A percentile compares a stretch with the other conserved stretches of the same genome.
These are phyloP conservation scores for Lathyrus sativus DNA, from an alignment of 306 rosid species.

Conservation along the genomic window DNA sequence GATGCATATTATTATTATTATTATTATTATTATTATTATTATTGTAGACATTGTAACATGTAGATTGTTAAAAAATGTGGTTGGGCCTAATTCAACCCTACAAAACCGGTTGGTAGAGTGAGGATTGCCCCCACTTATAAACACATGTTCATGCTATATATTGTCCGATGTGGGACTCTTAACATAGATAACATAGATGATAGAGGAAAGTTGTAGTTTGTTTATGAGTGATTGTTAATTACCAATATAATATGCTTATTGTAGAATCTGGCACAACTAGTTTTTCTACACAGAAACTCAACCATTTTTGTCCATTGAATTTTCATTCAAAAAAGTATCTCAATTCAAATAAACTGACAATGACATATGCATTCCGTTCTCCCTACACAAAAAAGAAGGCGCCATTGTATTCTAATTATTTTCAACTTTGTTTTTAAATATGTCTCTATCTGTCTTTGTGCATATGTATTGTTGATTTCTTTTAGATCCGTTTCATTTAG, in stretches of 20 bases:
- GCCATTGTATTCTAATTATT: slow-evolving; percentile 8
- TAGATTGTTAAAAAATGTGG: too few relatives aligned
- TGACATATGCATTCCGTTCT: background rate
- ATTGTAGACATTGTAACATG: slow-evolving; percentile 6
- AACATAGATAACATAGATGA: too few relatives aligned
- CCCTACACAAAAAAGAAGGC: background rate
- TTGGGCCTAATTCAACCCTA: too few relatives aligned
- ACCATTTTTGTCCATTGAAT: slow-evolving; percentile 24
- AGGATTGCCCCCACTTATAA: too few relatives aligned
- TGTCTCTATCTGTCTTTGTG: slow-evolving; percentile 2
- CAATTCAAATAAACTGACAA: slow-evolving; percentile 6
- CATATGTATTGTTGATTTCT: slow-evolving; percentile 17
- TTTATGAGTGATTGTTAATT: slow-evolving; percentile 20
- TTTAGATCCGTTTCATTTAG: background rate
- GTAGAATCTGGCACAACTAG: slow-evolving; percentile 33
- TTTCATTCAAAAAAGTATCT: background rate
- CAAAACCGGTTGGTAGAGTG: too few relatives aligned
- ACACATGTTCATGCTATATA: too few relatives aligned
- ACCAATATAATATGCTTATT: slow-evolving; percentile 11
- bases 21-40: background rate
- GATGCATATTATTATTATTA: background rate
- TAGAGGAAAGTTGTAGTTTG: slow-evolving; percentile 28
- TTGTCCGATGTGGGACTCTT: too few relatives aligned
- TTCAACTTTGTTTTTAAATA: slow-evolving; percentile 1
- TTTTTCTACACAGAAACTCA: slow-evolving; percentile 26